A percentile compares a stretch with the other conserved stretches of the same genome.
Conservation (phyloP, 2,329 filamentous ascomycete species). For the Beauveria medogensis region DNA sequence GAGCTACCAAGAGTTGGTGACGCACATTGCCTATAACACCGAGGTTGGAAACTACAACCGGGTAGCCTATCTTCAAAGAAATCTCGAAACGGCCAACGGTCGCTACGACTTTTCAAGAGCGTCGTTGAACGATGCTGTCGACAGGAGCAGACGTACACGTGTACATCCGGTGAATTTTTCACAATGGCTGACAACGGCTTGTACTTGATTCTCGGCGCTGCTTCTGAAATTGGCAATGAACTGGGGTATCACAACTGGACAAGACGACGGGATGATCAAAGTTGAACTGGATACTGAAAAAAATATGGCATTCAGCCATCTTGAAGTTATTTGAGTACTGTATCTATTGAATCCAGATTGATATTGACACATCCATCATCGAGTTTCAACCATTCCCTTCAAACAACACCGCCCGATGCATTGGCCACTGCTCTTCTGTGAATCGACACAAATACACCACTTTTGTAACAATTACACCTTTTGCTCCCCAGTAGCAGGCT, state of each 20-base stretch:
- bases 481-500: not conserved
- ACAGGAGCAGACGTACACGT: slow-evolving; percentile 27
- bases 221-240: not conserved
- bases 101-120: slow-evolving; percentile 56
- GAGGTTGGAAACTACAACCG: slow-evolving; percentile 40
- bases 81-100: slow-evolving; percentile 60
- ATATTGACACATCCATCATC: too few relatives aligned
- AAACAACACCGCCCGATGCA: not conserved
- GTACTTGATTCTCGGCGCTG: not conserved
- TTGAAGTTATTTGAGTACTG: too few relatives aligned
- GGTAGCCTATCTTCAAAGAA: slow-evolving; percentile 48
- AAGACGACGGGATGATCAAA: not conserved
- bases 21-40: slow-evolving; percentile 33
- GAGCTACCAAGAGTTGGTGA: slow-evolving; percentile 32
- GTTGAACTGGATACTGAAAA: too few relatives aligned
- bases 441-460: too few relatives aligned
- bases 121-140: slow-evolving; percentile 49
- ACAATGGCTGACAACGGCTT: slow-evolving; percentile 38
- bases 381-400: not conserved
- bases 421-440: not conserved
- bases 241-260: not conserved
- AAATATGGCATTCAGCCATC: too few relatives aligned
- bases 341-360: too few relatives aligned
- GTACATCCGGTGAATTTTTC: slow-evolving; percentile 43
- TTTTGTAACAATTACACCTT: not conserved